phyloP scores from a whole-genome alignment of 2,329 filamentous ascomycete species.

The Claviceps pazoutovae region DNA sequence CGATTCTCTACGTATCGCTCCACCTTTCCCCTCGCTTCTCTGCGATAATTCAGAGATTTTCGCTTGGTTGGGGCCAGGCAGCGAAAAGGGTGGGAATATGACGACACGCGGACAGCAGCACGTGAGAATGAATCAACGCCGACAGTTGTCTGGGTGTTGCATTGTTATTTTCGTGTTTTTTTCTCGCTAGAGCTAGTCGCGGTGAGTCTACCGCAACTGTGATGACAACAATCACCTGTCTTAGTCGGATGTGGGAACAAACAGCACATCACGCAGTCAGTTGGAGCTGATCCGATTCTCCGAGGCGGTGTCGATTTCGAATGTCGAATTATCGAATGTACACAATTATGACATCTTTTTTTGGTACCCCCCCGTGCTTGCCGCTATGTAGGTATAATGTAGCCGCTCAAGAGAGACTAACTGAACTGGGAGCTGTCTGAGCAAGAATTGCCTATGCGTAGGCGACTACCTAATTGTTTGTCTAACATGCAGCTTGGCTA shows the following conservation, averaged over 20 bases:
- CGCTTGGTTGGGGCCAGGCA: background rate
- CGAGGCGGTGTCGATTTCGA: background rate
- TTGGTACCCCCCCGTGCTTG: background rate
- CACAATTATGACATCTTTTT: background rate
- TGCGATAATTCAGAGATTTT: no score
- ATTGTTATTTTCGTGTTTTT: background rate
- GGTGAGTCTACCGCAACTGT: background rate
- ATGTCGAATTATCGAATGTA: background rate
- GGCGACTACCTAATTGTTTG: background rate
- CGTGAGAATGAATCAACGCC: conserved; percentile 4
- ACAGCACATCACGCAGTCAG: background rate
- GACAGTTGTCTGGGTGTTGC: conserved; percentile 2
- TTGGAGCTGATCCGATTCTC: background rate
- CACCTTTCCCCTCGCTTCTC: background rate
- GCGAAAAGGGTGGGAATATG: conserved; percentile 1
- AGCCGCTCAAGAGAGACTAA: background rate
- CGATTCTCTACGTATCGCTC: background rate
- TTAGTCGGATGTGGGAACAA: background rate
- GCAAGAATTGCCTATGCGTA: background rate
- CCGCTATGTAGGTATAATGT: background rate
- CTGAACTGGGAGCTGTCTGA: background rate
- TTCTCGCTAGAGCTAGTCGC: background rate
- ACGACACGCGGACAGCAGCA: conserved; percentile 2
- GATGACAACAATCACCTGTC: background rate
- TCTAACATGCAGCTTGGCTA: background rate